Percentiles rank a stretch among this genome's conserved stretches.
phyloP scores from a whole-genome alignment of 2,329 filamentous ascomycete species.

The Emmonsiellopsis sp. region DNA sequence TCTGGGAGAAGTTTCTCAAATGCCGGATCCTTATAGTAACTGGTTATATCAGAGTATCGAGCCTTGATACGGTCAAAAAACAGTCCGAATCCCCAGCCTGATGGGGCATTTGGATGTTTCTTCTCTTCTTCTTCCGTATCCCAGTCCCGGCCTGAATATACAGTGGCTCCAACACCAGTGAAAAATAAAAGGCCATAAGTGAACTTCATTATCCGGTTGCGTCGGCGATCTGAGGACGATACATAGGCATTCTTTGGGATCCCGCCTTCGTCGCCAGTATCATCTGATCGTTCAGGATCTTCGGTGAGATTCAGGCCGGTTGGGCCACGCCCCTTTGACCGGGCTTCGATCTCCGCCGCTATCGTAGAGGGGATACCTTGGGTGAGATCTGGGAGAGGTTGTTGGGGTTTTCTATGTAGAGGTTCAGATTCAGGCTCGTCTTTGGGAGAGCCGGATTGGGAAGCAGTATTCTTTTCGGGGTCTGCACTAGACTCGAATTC shows the following conservation, averaged over 20 bases:
- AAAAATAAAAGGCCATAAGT: constrained; percentile 56
- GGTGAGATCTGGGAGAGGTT: constrained; percentile 81
- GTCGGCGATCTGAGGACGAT: constrained; percentile 78
- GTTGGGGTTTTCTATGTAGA: constrained; percentile 37
- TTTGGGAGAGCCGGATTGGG: constrained; percentile 13
- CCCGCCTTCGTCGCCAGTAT: constrained; percentile 45
- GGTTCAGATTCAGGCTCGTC: constrained; percentile 13
- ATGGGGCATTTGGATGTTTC: constrained; percentile 61
- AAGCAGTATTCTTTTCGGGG: constrained; percentile 8
- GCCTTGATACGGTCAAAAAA: constrained; percentile 77
- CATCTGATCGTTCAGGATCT: constrained; percentile 33
- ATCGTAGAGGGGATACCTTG: constrained; percentile 89
- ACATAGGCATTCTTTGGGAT: constrained; percentile 74
- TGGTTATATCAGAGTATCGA: constrained; percentile 64
- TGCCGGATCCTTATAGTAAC: constrained; percentile 92
- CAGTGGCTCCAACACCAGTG: constrained; percentile 48
- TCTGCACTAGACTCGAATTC: constrained; percentile 28
- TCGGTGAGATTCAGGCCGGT: constrained; percentile 45
- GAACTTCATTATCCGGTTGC: constrained; percentile 66
- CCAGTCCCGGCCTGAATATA: constrained; percentile 85
- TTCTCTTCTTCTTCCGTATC: constrained; percentile 63
- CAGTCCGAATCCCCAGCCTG: constrained; percentile 64
- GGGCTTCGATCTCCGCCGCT: constrained; percentile 58
- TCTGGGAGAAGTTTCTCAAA: constrained; percentile 83
- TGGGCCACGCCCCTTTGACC: constrained; percentile 24